These are phyloP conservation scores for Phaeophleospora eucalypticola DNA, from an alignment of 2,329 filamentous ascomycete species.

Conservation along the genomic window DNA sequence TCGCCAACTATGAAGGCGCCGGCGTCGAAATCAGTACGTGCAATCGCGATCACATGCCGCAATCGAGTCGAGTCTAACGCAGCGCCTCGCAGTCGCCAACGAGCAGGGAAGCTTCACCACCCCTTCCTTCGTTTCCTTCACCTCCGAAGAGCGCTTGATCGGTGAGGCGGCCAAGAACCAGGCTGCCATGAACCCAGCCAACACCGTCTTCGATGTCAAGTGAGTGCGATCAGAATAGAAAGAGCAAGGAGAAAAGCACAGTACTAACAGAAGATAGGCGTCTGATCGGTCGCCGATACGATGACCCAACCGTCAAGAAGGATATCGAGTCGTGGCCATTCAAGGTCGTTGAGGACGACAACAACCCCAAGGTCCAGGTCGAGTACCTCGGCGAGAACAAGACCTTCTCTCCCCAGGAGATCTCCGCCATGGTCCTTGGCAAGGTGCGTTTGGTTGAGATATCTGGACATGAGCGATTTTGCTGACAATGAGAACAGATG, in stretches of 20 bases:
- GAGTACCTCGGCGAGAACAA: slow-evolving; percentile 93
- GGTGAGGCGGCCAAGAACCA: slow-evolving; percentile 99
- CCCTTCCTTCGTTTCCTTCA: slow-evolving; percentile 98
- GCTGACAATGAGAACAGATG: slow-evolving; percentile 60
- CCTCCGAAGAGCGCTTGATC: slow-evolving; percentile 96
- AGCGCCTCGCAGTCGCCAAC: slow-evolving; percentile 65
- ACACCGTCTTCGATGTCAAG: slow-evolving; percentile 99
- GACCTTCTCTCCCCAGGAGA: slow-evolving; percentile 96
- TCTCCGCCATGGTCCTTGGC: slow-evolving; percentile 96
- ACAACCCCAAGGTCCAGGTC: slow-evolving; percentile 88
- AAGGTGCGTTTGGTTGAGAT: slow-evolving; percentile 61
- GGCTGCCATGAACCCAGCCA: slow-evolving; percentile 97
- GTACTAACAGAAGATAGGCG: slow-evolving; percentile 59
- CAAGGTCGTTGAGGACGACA: slow-evolving; percentile 88
- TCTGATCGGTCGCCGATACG: slow-evolving; percentile 92
- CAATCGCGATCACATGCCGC: slow-evolving; percentile 6
- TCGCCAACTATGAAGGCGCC: slow-evolving; percentile 98
- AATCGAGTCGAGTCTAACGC: slow-evolving; percentile 9
- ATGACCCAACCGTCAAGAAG: slow-evolving; percentile 97
- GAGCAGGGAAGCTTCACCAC: slow-evolving; percentile 99
- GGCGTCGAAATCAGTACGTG: slow-evolving; percentile 95
- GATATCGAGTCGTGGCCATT: slow-evolving; percentile 99
- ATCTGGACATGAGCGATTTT: background rate
- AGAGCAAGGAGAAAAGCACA: slow-evolving; percentile 6
- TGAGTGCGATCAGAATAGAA: slow-evolving; percentile 20